Percentiles rank a stretch among this genome's conserved stretches.
Evolutionary conservation across 2,329 filamentous ascomycete genomes (phyloP).

Genomic region (Gnomoniopsis smithogilvyi): DNA sequence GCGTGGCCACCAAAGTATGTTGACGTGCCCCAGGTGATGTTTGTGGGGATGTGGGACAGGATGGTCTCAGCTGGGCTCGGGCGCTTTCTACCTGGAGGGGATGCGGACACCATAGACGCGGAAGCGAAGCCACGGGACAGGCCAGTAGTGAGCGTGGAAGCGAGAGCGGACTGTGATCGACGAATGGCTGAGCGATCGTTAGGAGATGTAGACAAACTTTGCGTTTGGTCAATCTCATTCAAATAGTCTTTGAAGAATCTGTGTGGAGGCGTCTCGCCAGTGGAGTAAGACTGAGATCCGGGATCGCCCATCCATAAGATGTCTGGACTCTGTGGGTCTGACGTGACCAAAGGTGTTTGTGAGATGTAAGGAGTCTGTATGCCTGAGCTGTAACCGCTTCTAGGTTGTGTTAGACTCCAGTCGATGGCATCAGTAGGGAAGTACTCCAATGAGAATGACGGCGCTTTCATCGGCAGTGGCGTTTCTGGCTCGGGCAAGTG

Average conservation of each 20-base stretch:
- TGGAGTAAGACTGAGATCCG: conserved; percentile 56
- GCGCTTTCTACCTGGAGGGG: conserved; percentile 46
- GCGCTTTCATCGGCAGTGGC: conserved; percentile 62
- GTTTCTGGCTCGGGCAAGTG: conserved; percentile 57
- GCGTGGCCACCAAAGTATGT: conserved; percentile 38
- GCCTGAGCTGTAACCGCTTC: conserved; percentile 51
- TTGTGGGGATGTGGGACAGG: conserved; percentile 43
- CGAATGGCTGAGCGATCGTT: conserved; percentile 48
- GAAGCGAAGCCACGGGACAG: conserved; percentile 44
- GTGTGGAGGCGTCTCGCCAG: conserved; percentile 58
- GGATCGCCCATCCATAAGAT: conserved; percentile 50
- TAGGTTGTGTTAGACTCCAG: conserved; percentile 46
- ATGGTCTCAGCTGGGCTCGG: conserved; percentile 62
- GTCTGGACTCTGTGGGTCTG: conserved; percentile 56
- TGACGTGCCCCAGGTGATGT: conserved; percentile 48
- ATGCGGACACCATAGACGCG: conserved; percentile 36
- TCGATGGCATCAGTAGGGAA: conserved; percentile 56
- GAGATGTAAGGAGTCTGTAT: conserved; percentile 56
- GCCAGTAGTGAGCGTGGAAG: conserved; percentile 53
- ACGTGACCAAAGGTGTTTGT: conserved; percentile 52
- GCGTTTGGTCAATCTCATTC: conserved; percentile 43
- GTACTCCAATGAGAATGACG: conserved; percentile 64
- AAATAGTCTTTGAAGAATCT: conserved; percentile 43
- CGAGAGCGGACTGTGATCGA: conserved; percentile 52
- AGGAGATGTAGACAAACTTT: conserved; percentile 58